Conservation (phyloP, 192 early-diverging fungal genomes). For the Linnemannia hyalina region DNA sequence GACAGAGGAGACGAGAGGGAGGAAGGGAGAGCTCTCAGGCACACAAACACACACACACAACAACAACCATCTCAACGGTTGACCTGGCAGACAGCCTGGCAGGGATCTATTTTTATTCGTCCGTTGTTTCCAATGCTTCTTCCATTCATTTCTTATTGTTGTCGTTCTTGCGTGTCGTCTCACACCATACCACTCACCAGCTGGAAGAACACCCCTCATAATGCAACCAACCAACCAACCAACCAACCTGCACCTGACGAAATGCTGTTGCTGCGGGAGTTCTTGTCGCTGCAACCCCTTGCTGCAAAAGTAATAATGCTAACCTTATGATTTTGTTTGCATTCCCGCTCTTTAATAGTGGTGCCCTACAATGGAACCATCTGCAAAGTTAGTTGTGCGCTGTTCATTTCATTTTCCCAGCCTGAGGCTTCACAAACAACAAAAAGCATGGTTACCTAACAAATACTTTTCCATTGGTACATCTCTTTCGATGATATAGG, state of each 20-base stretch:
- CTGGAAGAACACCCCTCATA: neutral
- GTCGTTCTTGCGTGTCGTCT: neutral
- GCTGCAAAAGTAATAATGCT: neutral
- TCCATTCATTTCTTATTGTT: neutral
- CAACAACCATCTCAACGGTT: neutral
- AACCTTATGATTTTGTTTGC: neutral
- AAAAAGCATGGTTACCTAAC: neutral
- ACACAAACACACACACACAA: neutral
- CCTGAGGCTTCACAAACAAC: neutral
- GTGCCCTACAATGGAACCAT: constrained; percentile 39
- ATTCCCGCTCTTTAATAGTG: constrained; percentile 23
- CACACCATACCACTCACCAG: neutral
- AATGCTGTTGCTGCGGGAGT: neutral
- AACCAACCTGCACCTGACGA: neutral
- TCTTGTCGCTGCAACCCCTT: too few relatives aligned
- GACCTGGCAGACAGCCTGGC: too few relatives aligned
- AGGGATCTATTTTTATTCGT: constrained; percentile 3
- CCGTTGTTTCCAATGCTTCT: neutral
- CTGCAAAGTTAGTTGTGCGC: constrained; percentile 34
- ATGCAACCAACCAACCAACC: neutral
- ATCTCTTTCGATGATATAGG: constrained; percentile 1
- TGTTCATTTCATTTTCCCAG: neutral
- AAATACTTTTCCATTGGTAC: neutral
- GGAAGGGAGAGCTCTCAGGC: neutral
- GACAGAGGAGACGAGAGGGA: neutral